phyloP scores from a whole-genome alignment of 75 land plant genomes.

The Sequoiadendron giganteum region DNA sequence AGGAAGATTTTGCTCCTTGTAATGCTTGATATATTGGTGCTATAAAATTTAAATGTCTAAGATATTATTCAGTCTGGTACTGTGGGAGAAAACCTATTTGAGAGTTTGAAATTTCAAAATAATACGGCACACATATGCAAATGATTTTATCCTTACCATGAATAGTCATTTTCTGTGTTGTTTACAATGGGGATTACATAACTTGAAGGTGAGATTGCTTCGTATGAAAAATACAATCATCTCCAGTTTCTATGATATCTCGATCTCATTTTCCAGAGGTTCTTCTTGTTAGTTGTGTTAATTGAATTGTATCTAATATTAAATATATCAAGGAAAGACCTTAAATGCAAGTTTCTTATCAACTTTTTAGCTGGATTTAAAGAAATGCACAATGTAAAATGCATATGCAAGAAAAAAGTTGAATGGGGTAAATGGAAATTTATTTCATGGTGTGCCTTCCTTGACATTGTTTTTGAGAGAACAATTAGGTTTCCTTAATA shows the following conservation, averaged over 20 bases:
- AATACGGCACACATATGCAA: no score
- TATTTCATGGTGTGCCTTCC: not conserved
- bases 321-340: not conserved
- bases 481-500: not conserved
- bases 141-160: no score
- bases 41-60: no score
- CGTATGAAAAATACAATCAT: no score
- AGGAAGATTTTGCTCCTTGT: not conserved
- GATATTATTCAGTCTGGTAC: not conserved
- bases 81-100: no score
- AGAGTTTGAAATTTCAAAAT: no score
- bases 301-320: not conserved
- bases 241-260: no score
- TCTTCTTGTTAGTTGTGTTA: not conserved
- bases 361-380: not conserved
- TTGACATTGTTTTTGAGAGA: not conserved
- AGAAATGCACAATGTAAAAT: not conserved
- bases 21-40: no score
- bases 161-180: no score
- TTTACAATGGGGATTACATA: no score
- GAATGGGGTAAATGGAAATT: not conserved
- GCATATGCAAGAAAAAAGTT: not conserved
- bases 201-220: no score
- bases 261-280: no score
- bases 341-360: not conserved